phyloP scores from a whole-genome alignment of 2,329 filamentous ascomycete species.

The Stemphylium beticola region DNA sequence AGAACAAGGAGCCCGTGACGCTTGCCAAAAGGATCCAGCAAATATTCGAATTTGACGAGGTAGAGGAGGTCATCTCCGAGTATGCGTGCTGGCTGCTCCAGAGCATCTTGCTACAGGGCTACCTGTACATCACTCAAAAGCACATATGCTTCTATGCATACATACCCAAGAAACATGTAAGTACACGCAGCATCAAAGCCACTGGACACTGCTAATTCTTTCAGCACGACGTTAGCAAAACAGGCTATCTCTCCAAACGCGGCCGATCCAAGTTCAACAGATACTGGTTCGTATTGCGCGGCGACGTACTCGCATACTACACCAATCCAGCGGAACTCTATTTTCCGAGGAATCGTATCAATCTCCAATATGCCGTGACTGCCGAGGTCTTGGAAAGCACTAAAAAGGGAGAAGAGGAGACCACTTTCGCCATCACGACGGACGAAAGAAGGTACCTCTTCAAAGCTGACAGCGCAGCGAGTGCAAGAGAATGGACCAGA shows the following conservation, averaged over 20 bases:
- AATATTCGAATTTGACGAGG: constrained; percentile 68
- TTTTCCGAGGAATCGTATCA: constrained; percentile 90
- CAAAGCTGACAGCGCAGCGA: constrained; percentile 82
- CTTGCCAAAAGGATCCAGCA: constrained; percentile 77
- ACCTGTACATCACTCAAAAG: constrained; percentile 90
- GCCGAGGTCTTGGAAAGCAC: constrained; percentile 75
- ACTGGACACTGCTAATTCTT: constrained; percentile 23
- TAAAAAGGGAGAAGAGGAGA: constrained; percentile 72
- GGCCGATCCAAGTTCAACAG: constrained; percentile 88
- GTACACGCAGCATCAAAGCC: constrained; percentile 35
- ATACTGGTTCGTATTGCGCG: constrained; percentile 93
- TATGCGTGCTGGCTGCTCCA: constrained; percentile 94
- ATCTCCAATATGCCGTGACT: constrained; percentile 88
- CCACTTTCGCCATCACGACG: constrained; percentile 81
- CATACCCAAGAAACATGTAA: constrained; percentile 86
- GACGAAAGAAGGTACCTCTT: constrained; percentile 85
- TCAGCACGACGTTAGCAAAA: constrained; percentile 69
- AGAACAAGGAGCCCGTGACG: constrained; percentile 55
- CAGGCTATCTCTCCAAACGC: constrained; percentile 85
- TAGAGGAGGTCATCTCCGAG: constrained; percentile 88
- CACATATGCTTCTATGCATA: constrained; percentile 98
- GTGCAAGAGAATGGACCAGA: constrained; percentile 96
- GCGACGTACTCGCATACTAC: constrained; percentile 91
- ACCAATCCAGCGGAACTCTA: constrained; percentile 83
- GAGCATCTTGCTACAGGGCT: constrained; percentile 89